Conservation (phyloP, 225 moss, liverwort and hornwort genomes). For the Sphagnum tenellum region DNA sequence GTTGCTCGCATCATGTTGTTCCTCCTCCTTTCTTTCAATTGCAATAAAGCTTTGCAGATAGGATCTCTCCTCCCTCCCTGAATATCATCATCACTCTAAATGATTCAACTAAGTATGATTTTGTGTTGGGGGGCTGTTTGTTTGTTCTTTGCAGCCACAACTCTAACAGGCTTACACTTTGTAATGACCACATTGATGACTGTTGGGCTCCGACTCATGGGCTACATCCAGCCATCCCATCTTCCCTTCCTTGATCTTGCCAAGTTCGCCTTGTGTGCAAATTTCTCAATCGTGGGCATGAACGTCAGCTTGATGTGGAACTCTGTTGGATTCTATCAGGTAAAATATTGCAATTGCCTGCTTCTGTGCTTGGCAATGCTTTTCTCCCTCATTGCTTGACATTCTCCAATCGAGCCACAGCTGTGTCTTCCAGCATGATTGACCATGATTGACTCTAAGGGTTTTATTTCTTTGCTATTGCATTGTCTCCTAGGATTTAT, state of each 20-base stretch:
- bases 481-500: too few species aligned
- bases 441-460: too few species aligned
- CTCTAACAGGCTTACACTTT: conserved; percentile 66
- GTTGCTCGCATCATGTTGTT: too few species aligned
- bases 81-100: too few species aligned
- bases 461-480: too few species aligned
- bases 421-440: too few species aligned
- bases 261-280: conserved; percentile 59
- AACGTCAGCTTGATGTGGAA: conserved; percentile 79
- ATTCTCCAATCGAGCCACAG: background rate
- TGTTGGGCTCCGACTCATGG: conserved; percentile 39
- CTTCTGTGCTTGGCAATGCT: background rate
- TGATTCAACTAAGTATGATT: too few species aligned
- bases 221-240: conserved; percentile 42
- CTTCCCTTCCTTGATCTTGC: conserved; percentile 55
- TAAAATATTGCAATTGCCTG: conserved; percentile 4
- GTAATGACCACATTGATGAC: conserved; percentile 51
- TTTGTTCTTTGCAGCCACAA: conserved; percentile 41
- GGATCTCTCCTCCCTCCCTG: too few species aligned
- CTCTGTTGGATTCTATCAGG: conserved; percentile 78
- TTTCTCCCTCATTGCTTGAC: background rate
- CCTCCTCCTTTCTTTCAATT: too few species aligned
- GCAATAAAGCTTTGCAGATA: too few species aligned
- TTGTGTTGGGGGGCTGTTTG: background rate
- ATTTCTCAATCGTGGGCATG: conserved; percentile 77